Percentiles rank a stretch among this genome's conserved stretches.
Conservation (phyloP, 1,284 basidiomycete genomes). For the Rhodofomes roseus region DNA sequence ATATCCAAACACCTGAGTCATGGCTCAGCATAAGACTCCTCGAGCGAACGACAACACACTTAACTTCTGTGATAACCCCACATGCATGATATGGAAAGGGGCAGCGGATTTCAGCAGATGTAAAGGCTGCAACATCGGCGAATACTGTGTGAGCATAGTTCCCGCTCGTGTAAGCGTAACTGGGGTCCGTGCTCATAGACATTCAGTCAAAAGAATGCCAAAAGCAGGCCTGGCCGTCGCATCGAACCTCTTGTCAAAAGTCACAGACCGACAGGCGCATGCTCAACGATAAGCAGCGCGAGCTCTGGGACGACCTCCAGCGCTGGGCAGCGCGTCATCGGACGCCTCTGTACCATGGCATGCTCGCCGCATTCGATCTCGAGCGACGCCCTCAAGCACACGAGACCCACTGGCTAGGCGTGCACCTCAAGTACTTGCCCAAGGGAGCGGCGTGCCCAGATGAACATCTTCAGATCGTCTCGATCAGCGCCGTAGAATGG, state of each 20-base stretch:
- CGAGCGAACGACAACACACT: not conserved
- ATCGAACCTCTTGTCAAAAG: not conserved
- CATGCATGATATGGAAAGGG: not conserved
- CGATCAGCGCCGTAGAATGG: not conserved
- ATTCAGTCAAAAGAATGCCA: constrained; percentile 2
- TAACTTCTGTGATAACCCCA: not conserved
- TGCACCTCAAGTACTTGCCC: not conserved
- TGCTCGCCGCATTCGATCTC: constrained; percentile 1
- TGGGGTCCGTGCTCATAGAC: not conserved
- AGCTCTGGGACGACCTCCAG: constrained; percentile 2
- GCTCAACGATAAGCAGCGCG: not conserved
- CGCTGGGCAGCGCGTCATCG: constrained; percentile 1
- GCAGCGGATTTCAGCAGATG: not conserved
- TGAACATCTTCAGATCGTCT: not conserved
- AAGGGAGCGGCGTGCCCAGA: not conserved
- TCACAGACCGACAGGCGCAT: not conserved
- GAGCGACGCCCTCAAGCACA: not conserved
- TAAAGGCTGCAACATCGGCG: not conserved
- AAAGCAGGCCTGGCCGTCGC: constrained; percentile 1
- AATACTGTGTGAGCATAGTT: not conserved
- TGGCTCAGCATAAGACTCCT: no score
- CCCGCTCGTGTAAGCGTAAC: not conserved
- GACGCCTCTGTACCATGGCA: not conserved
- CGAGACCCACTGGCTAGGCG: not conserved
- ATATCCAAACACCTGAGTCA: no score